Percentiles rank a stretch among this genome's conserved stretches.
phyloP scores from a whole-genome alignment of 164 flowering plant species.

The Vitis rotundifolia region DNA sequence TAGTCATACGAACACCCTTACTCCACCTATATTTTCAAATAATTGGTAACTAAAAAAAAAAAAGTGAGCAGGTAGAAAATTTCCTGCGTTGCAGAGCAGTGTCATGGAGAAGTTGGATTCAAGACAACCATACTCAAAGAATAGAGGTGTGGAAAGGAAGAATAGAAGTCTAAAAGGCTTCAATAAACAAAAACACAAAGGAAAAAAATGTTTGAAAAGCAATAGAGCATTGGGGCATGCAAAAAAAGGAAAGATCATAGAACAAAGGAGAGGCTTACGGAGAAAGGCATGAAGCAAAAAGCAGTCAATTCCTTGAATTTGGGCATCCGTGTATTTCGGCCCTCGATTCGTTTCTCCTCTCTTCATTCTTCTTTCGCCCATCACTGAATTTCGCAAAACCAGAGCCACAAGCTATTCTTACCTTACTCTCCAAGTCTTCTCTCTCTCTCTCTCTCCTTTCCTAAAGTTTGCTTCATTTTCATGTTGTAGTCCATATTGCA shows the following conservation, averaged over 20 bases:
- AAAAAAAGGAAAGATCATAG: not conserved
- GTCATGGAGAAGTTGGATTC: too few species aligned
- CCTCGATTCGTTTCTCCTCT: constrained; percentile 11
- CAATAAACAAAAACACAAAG: too few species aligned
- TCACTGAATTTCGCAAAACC: constrained; percentile 21
- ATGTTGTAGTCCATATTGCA: constrained; percentile 14
- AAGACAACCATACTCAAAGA: too few species aligned
- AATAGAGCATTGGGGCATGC: not conserved
- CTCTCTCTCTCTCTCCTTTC: constrained; percentile 5
- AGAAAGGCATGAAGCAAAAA: constrained; percentile 3
- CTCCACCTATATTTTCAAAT: too few species aligned
- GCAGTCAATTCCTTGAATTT: constrained; percentile 1
- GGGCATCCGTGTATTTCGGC: constrained; percentile 14
- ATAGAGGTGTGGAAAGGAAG: too few species aligned
- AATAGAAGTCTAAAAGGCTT: too few species aligned
- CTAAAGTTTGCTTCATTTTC: constrained; percentile 3
- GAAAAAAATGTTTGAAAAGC: too few species aligned
- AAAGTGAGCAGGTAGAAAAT: too few species aligned
- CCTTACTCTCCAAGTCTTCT: constrained; percentile 35
- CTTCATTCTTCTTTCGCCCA: constrained; percentile 6
- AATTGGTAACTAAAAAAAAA: too few species aligned
- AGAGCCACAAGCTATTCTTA: constrained; percentile 54
- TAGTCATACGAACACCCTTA: too few species aligned
- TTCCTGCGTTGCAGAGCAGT: too few species aligned
- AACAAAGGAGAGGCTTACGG: not conserved